Base-by-base conservation (phyloP, 495 filamentous ascomycete species). In the Lasiosphaeria hispida region DNA sequence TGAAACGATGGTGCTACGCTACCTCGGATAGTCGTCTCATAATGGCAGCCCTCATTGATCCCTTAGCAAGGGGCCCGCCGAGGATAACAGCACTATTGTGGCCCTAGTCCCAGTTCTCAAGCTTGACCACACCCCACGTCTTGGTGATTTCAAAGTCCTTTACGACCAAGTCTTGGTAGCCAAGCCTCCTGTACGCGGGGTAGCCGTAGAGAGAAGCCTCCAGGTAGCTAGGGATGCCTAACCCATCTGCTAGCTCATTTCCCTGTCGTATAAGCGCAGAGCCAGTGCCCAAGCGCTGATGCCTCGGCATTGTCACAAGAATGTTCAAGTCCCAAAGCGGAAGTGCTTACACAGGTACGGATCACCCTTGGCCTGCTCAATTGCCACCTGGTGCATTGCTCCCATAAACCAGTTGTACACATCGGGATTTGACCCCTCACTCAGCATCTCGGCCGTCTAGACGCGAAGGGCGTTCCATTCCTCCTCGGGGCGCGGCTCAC, bases 181-280 rank as follows among this genome's bases (percentile, higher is more conserved):
- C 67, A 8, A 63, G 60, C 40, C 55, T 61, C 34, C 36, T 54
- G 45, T 72, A 72, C 0, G 70, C 39, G n/a, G 18, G 17, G 37
- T 72, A 70, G 10, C 67, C 67, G 3, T 38, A 33, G 6, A 67
- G 67, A 6, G 68, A 70, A 15, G 65, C 52, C 48, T 66, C 63
- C 10, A 70, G 58, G n/a, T 39, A 50, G 30, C 34, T 53, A 6
- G 63, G 60, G n/a, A 70, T 19, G 4, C 59, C 59, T 4, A 69
- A 57, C 33, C 54, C 44, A 51, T 72, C 69, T 19, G 69, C 69
- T 10, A 70, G 39, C 11, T 66, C 53, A 35, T 35, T 37, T 1
- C 69, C 67, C 57, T 48, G 62, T n/a, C 57, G 47, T 19, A 72
- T 1, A 7, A 72, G 59, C 0, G 65, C 69, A 8, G 59, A 62